Conservation (phyloP, 1,284 basidiomycete genomes). For the Pseudozyma flocculosa region DNA sequence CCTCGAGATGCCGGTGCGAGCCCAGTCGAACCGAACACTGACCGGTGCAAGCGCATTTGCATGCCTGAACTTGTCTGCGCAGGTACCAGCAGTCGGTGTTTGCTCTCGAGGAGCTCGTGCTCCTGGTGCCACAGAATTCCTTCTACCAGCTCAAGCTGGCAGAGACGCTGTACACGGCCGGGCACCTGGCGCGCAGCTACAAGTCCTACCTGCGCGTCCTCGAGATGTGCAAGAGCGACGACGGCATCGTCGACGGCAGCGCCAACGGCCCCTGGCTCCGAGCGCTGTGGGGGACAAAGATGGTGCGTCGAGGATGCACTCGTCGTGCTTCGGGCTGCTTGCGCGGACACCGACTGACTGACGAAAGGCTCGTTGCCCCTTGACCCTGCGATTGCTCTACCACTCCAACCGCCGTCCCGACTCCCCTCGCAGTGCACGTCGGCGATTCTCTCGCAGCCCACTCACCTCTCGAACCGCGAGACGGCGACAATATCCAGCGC, state of each 20-base stretch:
- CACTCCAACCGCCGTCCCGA: not conserved
- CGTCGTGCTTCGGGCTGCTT: too few relatives aligned
- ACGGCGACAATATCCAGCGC: not conserved
- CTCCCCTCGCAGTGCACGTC: not conserved
- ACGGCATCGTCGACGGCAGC: conserved; percentile 1
- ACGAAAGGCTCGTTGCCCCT: too few relatives aligned
- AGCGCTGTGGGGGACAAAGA: conserved; percentile 53
- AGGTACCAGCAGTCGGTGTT: conserved; percentile 69
- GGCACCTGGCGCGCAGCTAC: conserved; percentile 62
- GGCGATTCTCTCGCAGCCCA: not conserved
- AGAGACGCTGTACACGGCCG: conserved; percentile 80
- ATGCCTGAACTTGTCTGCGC: conserved; percentile 35
- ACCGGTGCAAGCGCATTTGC: conserved; percentile 18
- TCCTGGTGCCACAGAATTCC: conserved; percentile 80
- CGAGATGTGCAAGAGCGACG: conserved; percentile 42
- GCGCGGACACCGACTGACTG: too few relatives aligned
- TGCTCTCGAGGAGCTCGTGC: conserved; percentile 75
- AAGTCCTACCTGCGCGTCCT: conserved; percentile 51
- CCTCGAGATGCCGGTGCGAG: too few relatives aligned
- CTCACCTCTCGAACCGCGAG: not conserved
- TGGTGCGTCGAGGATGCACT: conserved; percentile 12
- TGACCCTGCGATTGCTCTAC: not conserved
- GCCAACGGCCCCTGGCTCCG: conserved; percentile 44
- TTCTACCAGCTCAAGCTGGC: conserved; percentile 79
- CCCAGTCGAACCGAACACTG: too few relatives aligned